These are phyloP conservation scores for Ganoderma leucocontextum DNA, from an alignment of 1,284 basidiomycete genomes.

Conservation along the genomic window DNA sequence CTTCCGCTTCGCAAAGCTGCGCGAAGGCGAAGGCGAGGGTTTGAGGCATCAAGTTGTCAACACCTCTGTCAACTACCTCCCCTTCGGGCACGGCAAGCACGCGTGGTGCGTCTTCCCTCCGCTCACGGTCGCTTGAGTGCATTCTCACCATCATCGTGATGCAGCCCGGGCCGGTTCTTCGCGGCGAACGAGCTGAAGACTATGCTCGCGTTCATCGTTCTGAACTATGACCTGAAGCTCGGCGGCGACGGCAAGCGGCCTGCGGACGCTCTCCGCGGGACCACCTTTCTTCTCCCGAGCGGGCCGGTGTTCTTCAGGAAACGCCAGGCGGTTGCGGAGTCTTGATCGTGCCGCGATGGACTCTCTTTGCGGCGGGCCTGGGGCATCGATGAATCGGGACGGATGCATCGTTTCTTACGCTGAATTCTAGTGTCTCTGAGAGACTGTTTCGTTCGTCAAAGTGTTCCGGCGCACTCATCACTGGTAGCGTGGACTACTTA, in stretches of 20 bases:
- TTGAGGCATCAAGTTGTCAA: slow-evolving; percentile 43
- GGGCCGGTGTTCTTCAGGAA: slow-evolving; percentile 22
- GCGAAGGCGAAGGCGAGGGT: slow-evolving; percentile 34
- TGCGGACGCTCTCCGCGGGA: not conserved
- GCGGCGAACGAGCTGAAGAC: slow-evolving; percentile 54
- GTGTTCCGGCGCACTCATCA: too few species aligned
- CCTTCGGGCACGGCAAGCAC: slow-evolving; percentile 39
- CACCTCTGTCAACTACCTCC: slow-evolving; percentile 38
- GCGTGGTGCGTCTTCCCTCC: slow-evolving; percentile 30
- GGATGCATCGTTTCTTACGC: too few species aligned
- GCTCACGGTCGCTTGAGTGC: not conserved
- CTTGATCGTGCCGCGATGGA: not conserved
- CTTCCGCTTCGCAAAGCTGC: slow-evolving; percentile 54
- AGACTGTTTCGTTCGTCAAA: too few species aligned
- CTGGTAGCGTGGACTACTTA: too few species aligned
- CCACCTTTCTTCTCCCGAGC: not conserved
- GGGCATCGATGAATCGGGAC: too few species aligned
- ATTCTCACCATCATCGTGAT: not conserved
- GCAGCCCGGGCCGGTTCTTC: slow-evolving; percentile 54
- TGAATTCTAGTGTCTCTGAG: too few species aligned
- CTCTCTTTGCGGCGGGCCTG: not conserved
- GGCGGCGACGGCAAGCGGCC: slow-evolving; percentile 11
- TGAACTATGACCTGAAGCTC: slow-evolving; percentile 49
- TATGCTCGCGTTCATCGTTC: slow-evolving; percentile 51
- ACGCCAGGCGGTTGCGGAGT: not conserved